Conservation (phyloP, 306 rosid species). For the Styphnolobium japonicum region DNA sequence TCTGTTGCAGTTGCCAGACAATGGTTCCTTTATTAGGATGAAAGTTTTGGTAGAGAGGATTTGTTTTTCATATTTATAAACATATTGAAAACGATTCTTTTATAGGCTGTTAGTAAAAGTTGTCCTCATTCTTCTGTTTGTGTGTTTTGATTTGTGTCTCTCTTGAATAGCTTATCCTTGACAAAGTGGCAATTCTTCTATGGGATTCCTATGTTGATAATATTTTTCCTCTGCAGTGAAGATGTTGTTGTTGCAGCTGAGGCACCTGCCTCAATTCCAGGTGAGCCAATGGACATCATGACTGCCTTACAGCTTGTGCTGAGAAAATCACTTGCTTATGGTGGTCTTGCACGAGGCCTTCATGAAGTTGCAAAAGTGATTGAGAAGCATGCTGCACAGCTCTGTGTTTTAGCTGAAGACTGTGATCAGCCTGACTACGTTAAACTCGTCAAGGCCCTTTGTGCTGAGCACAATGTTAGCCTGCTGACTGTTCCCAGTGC, state of each 20-base stretch:
- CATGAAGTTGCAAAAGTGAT: conserved; percentile 81
- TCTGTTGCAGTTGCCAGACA: no score
- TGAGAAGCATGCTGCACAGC: conserved; percentile 81
- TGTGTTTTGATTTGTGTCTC: not conserved
- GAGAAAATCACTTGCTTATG: conserved; percentile 78
- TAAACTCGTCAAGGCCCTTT: conserved; percentile 79
- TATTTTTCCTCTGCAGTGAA: conserved; percentile 30
- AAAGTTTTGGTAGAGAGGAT: not conserved
- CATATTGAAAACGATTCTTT: not conserved
- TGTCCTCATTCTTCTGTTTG: not conserved
- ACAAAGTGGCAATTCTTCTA: not conserved
- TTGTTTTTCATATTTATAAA: not conserved
- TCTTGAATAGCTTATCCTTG: not conserved
- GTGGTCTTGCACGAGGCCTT: conserved; percentile 82
- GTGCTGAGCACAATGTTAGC: conserved; percentile 79
- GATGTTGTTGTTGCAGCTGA: conserved; percentile 35
- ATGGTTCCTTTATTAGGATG: not conserved
- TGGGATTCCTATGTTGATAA: not conserved
- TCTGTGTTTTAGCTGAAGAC: conserved; percentile 83
- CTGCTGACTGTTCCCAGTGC: conserved; percentile 76
- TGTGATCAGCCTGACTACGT: conserved; percentile 85
- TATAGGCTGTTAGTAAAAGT: not conserved
- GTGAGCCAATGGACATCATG: conserved; percentile 52
- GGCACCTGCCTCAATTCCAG: conserved; percentile 32
- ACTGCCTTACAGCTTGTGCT: conserved; percentile 79